phyloP scores from a whole-genome alignment of 1,284 basidiomycete genomes.

The Naganishia liquefaciens region DNA sequence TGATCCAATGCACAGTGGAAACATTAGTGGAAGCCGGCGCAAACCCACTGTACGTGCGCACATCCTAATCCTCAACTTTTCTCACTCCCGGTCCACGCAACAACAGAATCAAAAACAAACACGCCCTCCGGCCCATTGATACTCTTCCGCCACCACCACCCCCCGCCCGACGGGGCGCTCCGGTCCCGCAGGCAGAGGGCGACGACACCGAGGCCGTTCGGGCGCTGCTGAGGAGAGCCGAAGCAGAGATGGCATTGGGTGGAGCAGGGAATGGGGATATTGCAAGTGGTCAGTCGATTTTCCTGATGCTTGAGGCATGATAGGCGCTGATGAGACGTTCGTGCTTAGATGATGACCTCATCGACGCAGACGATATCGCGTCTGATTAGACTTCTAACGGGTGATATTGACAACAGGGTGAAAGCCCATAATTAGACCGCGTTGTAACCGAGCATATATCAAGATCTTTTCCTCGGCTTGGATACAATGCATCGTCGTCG shows the following conservation, averaged over 20 bases:
- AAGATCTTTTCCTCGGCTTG: too few relatives aligned
- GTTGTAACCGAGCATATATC: too few relatives aligned
- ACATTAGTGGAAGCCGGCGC: conserved; percentile 55
- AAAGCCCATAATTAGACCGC: too few relatives aligned
- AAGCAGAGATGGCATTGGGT: conserved; percentile 42
- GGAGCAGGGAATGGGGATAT: conserved; percentile 44
- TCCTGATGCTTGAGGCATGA: background rate
- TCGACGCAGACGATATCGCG: conserved; percentile 35
- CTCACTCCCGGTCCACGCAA: background rate
- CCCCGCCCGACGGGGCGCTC: conserved; percentile 19
- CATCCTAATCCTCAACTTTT: conserved; percentile 1
- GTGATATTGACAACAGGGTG: too few relatives aligned
- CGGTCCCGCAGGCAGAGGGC: conserved; percentile 39
- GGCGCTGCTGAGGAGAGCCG: conserved; percentile 43
- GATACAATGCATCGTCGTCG: too few relatives aligned
- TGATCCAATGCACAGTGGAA: conserved; percentile 19
- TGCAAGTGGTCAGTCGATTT: conserved; percentile 45
- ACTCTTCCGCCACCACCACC: conserved; percentile 57
- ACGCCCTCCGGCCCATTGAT: conserved; percentile 64
- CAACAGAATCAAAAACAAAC: conserved; percentile 70
- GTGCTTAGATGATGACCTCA: conserved; percentile 33
- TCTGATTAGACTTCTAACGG: conserved; percentile 20
- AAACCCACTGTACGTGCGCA: conserved; percentile 62
- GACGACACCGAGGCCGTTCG: conserved; percentile 45
- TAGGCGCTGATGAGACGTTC: background rate